Base-by-base conservation (phyloP, 345 rosid species). In the Hibiscus tridactylites region DNA sequence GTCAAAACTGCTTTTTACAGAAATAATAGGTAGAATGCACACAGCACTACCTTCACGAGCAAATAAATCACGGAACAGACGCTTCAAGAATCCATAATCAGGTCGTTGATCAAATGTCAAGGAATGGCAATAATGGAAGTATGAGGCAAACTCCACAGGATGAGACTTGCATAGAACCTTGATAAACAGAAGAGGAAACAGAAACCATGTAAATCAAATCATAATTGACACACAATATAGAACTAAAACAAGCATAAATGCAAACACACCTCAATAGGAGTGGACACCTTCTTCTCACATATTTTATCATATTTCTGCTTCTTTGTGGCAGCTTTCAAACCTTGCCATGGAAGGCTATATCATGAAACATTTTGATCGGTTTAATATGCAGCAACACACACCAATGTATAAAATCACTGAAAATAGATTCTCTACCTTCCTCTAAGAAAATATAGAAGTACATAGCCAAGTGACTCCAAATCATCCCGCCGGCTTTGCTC, bases 281-380 rank as follows among this genome's bases (percentile, higher is more conserved):
- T 93, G 70, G 97, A 84, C 46, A 91, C 78, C 82, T 93, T 93
- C 88, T 89, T 92, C 85, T 91, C 92, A 24, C 97, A 87, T 74
- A 93, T 90, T 83, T 89, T 82, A 77, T 92, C 93, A 70, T 92
- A 90, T 74, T 92, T 90, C 69, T 90, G 97, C 82, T 90, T 92
- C 79, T 92, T 92, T 57, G 93, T 90, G 54, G 89, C 93, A 54
- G 93, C 97, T 85, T 86, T 90, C 72, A 92, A 81, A 61, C 98
- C 97, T 84, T 89, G 98, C 98, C 97, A 92, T 8, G 98, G 98
- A 74, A 93, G 96, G 84, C 96, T 93, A 77, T 68, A 70, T 63
- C 64, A 50, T 53, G 71, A 74, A 76, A 80, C 8, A 71, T 1
- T 16, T 60, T 15, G 50, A 44, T 71, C 29, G 17, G 58, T 21